A percentile compares a stretch with the other conserved stretches of the same genome.
Evolutionary conservation across 2,329 filamentous ascomycete species (phyloP).

Genomic region (Fusarium tjaetaba): DNA sequence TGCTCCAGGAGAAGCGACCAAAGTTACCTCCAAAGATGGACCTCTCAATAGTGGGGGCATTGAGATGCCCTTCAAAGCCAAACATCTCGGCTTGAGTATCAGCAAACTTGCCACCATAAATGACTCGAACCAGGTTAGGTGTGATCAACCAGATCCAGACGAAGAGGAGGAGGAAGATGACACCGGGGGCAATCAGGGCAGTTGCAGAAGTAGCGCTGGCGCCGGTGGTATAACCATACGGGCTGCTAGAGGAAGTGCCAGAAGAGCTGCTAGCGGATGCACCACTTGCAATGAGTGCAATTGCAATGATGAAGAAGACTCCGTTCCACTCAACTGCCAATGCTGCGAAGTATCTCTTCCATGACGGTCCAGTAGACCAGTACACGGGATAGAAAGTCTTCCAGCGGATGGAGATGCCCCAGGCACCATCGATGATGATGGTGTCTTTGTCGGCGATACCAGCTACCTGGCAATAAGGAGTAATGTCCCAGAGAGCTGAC

Average conservation of each 20-base stretch:
- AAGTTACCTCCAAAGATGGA: conserved; percentile 46
- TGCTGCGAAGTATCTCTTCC: conserved; percentile 32
- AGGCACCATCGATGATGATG: conserved; percentile 48
- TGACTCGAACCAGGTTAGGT: conserved; percentile 39
- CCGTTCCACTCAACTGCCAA: conserved; percentile 37
- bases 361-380: conserved; percentile 41
- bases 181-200: conserved; percentile 27
- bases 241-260: background rate
- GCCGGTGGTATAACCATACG: background rate
- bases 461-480: conserved; percentile 47
- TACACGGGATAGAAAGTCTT: conserved; percentile 45
- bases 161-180: conserved; percentile 40
- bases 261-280: conserved; percentile 2
- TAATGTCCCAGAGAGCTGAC: conserved; percentile 49
- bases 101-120: conserved; percentile 46
- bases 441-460: conserved; percentile 49
- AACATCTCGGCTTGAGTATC: conserved; percentile 46
- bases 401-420: conserved; percentile 48
- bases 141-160: conserved; percentile 39
- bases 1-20: conserved; percentile 44
- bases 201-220: background rate
- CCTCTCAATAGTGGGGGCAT: conserved; percentile 43
- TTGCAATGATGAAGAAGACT: conserved; percentile 32
- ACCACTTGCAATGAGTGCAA: conserved; percentile 32
- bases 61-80: conserved; percentile 48